These are phyloP conservation scores for Acarospora socialis DNA, from an alignment of 2,329 filamentous ascomycete species.

Conservation along the genomic window DNA sequence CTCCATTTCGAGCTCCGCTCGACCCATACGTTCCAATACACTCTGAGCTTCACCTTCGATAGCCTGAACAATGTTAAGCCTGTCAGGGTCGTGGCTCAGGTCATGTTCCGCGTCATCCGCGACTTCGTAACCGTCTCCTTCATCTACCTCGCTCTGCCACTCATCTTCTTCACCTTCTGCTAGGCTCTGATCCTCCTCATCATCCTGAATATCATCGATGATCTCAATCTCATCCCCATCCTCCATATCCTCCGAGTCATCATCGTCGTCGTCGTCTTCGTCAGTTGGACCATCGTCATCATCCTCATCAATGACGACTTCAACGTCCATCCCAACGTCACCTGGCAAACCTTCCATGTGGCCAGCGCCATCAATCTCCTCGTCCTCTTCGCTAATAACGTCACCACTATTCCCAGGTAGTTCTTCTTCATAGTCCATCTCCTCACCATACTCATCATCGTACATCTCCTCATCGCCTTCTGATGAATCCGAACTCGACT, in stretches of 20 bases:
- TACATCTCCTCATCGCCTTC: slow-evolving; percentile 87
- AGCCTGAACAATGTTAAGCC: slow-evolving; percentile 7
- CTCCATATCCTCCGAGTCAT: slow-evolving; percentile 44
- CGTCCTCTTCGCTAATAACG: slow-evolving; percentile 79
- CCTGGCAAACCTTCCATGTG: slow-evolving; percentile 49
- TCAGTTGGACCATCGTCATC: slow-evolving; percentile 52
- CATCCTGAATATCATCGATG: slow-evolving; percentile 46
- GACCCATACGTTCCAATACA: slow-evolving; percentile 10
- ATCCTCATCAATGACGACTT: slow-evolving; percentile 69
- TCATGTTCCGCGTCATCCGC: slow-evolving; percentile 34
- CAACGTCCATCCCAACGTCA: slow-evolving; percentile 55
- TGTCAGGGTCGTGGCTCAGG: slow-evolving; percentile 8
- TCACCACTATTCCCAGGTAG: slow-evolving; percentile 66
- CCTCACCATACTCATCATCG: slow-evolving; percentile 72
- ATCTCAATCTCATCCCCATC: slow-evolving; percentile 45
- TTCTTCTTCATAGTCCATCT: slow-evolving; percentile 87
- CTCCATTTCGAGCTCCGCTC: slow-evolving; percentile 7
- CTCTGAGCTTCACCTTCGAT: slow-evolving; percentile 11
- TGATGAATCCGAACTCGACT: slow-evolving; percentile 55
- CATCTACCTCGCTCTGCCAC: slow-evolving; percentile 25
- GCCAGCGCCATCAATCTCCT: slow-evolving; percentile 69
- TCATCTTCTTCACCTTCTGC: slow-evolving; percentile 33
- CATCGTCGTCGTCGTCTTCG: slow-evolving; percentile 45
- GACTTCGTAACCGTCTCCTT: slow-evolving; percentile 44
- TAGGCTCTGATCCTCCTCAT: slow-evolving; percentile 38